Conservation (phyloP, 2,329 filamentous ascomycete genomes). For the Pseudopithomyces maydicus region DNA sequence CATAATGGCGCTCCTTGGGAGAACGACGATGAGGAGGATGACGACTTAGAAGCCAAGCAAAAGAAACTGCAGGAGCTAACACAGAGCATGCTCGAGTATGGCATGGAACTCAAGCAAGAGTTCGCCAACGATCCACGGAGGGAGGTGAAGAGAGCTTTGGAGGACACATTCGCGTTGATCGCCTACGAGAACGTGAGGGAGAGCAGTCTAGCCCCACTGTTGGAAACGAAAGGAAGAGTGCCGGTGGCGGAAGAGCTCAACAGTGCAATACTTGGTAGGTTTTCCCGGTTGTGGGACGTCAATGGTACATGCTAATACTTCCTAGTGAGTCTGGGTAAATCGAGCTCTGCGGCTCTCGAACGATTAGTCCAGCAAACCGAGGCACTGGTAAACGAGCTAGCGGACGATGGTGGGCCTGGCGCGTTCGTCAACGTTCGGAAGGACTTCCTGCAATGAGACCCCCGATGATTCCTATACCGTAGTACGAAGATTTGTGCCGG, state of each 20-base stretch:
- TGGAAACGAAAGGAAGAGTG: slow-evolving; percentile 76
- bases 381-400: slow-evolving; percentile 81
- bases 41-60: slow-evolving; percentile 39
- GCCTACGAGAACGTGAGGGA: slow-evolving; percentile 83
- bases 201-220: slow-evolving; percentile 75
- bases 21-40: slow-evolving; percentile 40
- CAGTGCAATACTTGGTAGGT: slow-evolving; percentile 80
- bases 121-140: slow-evolving; percentile 73
- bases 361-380: slow-evolving; percentile 84
- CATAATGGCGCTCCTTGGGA: slow-evolving; percentile 36
- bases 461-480: neutral
- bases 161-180: slow-evolving; percentile 85
- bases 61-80: slow-evolving; percentile 57
- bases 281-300: neutral
- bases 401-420: slow-evolving; percentile 77
- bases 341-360: slow-evolving; percentile 83
- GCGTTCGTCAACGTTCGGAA: slow-evolving; percentile 74
- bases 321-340: slow-evolving; percentile 86
- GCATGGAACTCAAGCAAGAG: slow-evolving; percentile 76
- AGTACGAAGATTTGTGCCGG: neutral
- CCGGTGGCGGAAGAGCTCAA: slow-evolving; percentile 92
- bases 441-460: slow-evolving; percentile 37
- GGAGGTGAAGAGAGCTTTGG: slow-evolving; percentile 74
- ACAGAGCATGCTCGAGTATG: slow-evolving; percentile 75
- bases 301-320: slow-evolving; percentile 27